A percentile compares a stretch with the other conserved stretches of the same genome.
These are phyloP conservation scores for Bretziella fagacearum DNA, from an alignment of 2,329 filamentous ascomycete species.

Conservation along the genomic window DNA sequence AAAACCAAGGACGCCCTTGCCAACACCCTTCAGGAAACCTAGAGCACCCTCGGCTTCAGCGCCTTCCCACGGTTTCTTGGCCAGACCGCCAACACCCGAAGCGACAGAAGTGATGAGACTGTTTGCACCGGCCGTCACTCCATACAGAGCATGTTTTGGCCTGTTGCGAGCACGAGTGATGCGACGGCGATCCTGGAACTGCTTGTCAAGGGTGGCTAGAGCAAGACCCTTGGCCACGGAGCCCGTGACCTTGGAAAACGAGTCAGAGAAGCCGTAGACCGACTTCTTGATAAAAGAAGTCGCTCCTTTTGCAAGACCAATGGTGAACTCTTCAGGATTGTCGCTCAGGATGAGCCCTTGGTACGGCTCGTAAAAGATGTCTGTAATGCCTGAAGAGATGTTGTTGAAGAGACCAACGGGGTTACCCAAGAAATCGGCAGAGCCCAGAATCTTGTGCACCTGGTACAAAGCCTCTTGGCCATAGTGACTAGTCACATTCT, in stretches of 20 bases:
- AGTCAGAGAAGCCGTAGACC: conserved; percentile 92
- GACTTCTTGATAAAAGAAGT: conserved; percentile 98
- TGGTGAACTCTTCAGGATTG: conserved; percentile 80
- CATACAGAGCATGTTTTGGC: conserved; percentile 93
- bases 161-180: conserved; percentile 87
- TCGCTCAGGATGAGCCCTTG: conserved; percentile 95
- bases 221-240: conserved; percentile 93
- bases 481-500: conserved; percentile 86
- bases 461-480: conserved; percentile 92
- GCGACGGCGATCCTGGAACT: conserved; percentile 90
- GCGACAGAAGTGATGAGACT: conserved; percentile 85
- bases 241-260: conserved; percentile 93
- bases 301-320: conserved; percentile 91
- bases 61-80: conserved; percentile 83
- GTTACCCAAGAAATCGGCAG: conserved; percentile 93
- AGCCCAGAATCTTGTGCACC: conserved; percentile 92
- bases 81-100: conserved; percentile 83
- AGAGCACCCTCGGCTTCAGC: conserved; percentile 88
- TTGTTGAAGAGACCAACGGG: conserved; percentile 97
- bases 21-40: conserved; percentile 94
- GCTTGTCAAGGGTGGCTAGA: conserved; percentile 90
- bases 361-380: conserved; percentile 99
- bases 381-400: conserved; percentile 87
- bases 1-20: conserved; percentile 85
- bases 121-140: conserved; percentile 87